Evolutionary conservation across 805 yeast species (phyloP).

Genomic region (Myxozyma sirexii): DNA sequence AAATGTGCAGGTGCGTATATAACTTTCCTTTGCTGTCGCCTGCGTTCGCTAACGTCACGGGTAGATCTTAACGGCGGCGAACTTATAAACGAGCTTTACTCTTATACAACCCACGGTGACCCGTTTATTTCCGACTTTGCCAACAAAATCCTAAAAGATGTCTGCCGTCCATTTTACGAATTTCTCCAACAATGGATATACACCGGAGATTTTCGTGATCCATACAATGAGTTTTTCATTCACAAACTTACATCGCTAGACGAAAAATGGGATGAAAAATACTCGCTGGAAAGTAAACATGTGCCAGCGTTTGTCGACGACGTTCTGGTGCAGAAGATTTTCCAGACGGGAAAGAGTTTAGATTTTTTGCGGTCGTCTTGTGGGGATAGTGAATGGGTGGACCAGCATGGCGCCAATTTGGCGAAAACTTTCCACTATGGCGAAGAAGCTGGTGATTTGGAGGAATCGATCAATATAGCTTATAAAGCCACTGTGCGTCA

Average conservation of each 20-base stretch:
- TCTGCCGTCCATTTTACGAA: constrained; percentile 62
- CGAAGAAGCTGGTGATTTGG: constrained; percentile 36
- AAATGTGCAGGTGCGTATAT: constrained; percentile 38
- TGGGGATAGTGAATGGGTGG: constrained; percentile 68
- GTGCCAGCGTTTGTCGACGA: constrained; percentile 47
- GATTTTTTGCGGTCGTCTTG: constrained; percentile 67
- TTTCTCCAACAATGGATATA: constrained; percentile 68
- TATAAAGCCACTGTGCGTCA: constrained; percentile 56
- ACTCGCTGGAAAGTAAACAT: constrained; percentile 35
- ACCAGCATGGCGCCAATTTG: constrained; percentile 15
- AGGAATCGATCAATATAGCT: constrained; percentile 43
- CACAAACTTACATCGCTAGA: constrained; percentile 31
- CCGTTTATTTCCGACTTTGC: constrained; percentile 51
- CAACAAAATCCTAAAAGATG: constrained; percentile 48
- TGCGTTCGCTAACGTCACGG: too few relatives aligned
- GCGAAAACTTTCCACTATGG: constrained; percentile 20
- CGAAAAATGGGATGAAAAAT: constrained; percentile 36
- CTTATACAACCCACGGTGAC: constrained; percentile 68
- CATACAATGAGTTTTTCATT: constrained; percentile 66
- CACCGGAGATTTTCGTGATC: constrained; percentile 62
- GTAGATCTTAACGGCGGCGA: constrained; percentile 49
- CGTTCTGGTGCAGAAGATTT: constrained; percentile 38
- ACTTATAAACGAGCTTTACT: constrained; percentile 56
- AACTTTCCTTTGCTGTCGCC: too few relatives aligned
- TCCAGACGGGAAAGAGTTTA: constrained; percentile 67